A percentile compares a stretch with the other conserved stretches of the same genome.
These are phyloP conservation scores for Gaeumannomyces sp. DNA, from an alignment of 2,329 filamentous ascomycete species.

Conservation along the genomic window DNA sequence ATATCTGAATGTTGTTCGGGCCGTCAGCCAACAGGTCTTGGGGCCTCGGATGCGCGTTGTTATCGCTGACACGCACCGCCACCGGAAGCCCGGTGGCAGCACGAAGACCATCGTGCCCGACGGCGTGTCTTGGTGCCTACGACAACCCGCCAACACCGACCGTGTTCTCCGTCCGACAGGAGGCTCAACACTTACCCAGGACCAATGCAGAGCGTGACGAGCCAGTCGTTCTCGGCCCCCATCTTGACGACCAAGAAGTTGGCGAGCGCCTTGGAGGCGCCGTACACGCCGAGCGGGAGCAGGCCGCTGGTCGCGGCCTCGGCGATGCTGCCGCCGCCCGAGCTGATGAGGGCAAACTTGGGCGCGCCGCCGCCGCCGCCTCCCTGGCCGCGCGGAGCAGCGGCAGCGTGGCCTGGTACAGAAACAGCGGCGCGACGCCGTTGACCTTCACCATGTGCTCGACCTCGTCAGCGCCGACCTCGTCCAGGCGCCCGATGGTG, in stretches of 20 bases:
- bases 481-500: conserved; percentile 9
- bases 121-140: too few relatives aligned
- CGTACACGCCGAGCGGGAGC: conserved; percentile 17
- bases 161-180: too few relatives aligned
- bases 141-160: too few relatives aligned
- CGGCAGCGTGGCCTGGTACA: conserved; percentile 19
- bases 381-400: conserved; percentile 13
- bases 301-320: conserved; percentile 15
- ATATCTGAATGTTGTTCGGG: not conserved
- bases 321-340: conserved; percentile 21
- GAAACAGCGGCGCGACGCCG: conserved; percentile 16
- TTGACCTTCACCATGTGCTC: conserved; percentile 19
- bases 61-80: too few relatives aligned
- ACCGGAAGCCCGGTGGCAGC: too few relatives aligned
- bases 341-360: conserved; percentile 21
- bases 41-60: too few relatives aligned
- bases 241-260: conserved; percentile 21
- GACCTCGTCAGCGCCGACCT: conserved; percentile 14
- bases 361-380: not conserved
- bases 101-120: too few relatives aligned
- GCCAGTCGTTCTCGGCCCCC: conserved; percentile 15
- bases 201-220: conserved; percentile 21
- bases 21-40: not conserved
- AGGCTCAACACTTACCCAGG: conserved; percentile 19
- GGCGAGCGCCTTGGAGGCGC: conserved; percentile 23